Base-by-base conservation (phyloP, 768 basidiomycete species). In the Dacryopinax primogenitus region DNA sequence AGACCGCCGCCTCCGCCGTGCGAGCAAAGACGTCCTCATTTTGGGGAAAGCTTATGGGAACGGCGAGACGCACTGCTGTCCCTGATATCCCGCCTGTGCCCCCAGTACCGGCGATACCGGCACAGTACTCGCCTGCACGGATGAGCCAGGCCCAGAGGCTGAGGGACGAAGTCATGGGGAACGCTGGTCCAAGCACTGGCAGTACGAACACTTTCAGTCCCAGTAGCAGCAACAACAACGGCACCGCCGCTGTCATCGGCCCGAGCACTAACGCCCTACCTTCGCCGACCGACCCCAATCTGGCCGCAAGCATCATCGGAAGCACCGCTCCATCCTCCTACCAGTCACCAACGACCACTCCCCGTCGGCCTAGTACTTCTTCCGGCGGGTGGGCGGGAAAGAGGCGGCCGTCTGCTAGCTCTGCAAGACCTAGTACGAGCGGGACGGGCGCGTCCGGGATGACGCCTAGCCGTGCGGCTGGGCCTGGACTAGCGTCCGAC, bases 61-160 rank as follows among this genome's bases (percentile, higher is more conserved):
- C 51, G 11, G 11, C 13, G 30, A 13, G 26, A 28, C 51, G 23
- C 45, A 9, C 45, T 47, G 23, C 45, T 26, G 9, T 26, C 51
- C 30, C 51, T 18, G 26, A 23, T 13, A 15, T 28, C 51, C 45
- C 45, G 45, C 45, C 7, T 13, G 13, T 26, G 23, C 51, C 51
- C 4, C 51, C 51, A 23, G 51, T 58, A 13, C 51, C 51, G 13
- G 13, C 12, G 23, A 58, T 58, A 13, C 51, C 51, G 51, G 51
- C 3, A 6, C 3, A 58, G 51, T 58, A 58, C 51, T 58, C 51
- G 51, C 51, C 51, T 23, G 51, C 13, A 6, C 12, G 51, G 51
- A 58, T 58, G 51, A 58, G 51, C 30, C 51, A 58, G 51, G 51
- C 51, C 26, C 51, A 58, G 51, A 58, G 26, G 51, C 6, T 58